Percentiles rank a stretch among this genome's conserved stretches.
Conservation (phyloP, 225 moss, liverwort and hornwort species). For the Pseudoscleropodium purum region DNA sequence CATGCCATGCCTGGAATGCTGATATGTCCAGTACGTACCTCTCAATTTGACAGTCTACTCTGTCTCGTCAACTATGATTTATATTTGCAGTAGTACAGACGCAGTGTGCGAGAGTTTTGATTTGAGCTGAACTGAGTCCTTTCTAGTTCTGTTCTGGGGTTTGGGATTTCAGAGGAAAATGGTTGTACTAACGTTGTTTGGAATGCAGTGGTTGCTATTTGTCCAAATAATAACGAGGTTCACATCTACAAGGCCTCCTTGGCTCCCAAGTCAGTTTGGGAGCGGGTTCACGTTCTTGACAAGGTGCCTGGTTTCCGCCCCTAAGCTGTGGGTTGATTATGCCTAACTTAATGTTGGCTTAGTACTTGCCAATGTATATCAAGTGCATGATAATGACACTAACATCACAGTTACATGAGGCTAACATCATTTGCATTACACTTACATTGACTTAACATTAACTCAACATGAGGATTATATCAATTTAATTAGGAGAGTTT, state of each 20-base stretch:
- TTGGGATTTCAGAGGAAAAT: background rate
- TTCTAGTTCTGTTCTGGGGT: background rate
- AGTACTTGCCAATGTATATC: background rate
- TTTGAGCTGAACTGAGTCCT: background rate
- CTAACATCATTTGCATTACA: background rate
- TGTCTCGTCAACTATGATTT: background rate
- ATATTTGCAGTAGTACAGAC: background rate
- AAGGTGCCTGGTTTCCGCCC: slow-evolving; percentile 40
- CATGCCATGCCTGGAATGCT: slow-evolving; percentile 97
- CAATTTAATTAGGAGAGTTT: no score
- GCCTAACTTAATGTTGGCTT: background rate
- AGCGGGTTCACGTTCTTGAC: slow-evolving; percentile 69
- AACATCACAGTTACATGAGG: background rate
- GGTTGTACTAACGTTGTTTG: background rate
- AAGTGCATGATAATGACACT: background rate
- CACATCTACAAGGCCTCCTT: slow-evolving; percentile 87
- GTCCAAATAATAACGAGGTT: slow-evolving; percentile 87
- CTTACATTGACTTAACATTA: background rate
- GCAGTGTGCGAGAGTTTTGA: background rate
- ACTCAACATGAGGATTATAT: background rate
- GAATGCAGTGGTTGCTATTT: slow-evolving; percentile 84
- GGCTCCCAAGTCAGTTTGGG: slow-evolving; percentile 63
- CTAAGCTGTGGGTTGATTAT: background rate
- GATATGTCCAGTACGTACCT: slow-evolving; percentile 64
- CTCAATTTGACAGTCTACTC: background rate